Evolutionary conservation across 495 filamentous ascomycete genomes (phyloP).

Genomic region (Antarctomyces pellizariae): DNA sequence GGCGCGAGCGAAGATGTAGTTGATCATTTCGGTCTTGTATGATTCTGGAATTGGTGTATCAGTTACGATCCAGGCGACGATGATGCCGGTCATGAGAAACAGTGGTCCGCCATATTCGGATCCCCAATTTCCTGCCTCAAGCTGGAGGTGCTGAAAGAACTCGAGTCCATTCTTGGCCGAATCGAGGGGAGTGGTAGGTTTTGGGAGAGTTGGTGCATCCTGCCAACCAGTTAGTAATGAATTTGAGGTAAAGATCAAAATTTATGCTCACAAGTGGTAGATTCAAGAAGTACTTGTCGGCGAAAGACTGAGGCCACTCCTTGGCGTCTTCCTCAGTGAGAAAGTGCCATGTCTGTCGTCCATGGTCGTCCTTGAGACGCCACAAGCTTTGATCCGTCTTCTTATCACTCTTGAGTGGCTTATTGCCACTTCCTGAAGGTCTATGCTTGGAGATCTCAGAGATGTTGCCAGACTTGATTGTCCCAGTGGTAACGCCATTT

Average conservation of each 20-base stretch:
- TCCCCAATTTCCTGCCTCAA: conserved; percentile 77
- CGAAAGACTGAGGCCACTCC: conserved; percentile 62
- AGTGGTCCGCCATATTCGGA: conserved; percentile 85
- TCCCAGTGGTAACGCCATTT: too few relatives aligned
- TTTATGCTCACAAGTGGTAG: conserved; percentile 30
- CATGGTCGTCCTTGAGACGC: conserved; percentile 61
- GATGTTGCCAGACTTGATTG: too few relatives aligned
- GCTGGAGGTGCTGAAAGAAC: conserved; percentile 79
- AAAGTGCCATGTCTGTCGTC: conserved; percentile 86
- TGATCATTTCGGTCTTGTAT: conserved; percentile 70
- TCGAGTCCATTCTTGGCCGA: conserved; percentile 60
- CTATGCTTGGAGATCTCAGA: too few relatives aligned
- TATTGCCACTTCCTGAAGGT: too few relatives aligned
- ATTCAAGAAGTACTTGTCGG: conserved; percentile 70
- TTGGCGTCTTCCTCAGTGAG: conserved; percentile 46
- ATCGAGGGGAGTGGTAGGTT: conserved; percentile 48
- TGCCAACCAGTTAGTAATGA: conserved; percentile 14
- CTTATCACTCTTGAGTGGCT: too few relatives aligned
- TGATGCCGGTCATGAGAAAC: conserved; percentile 70
- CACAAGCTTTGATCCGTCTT: conserved; percentile 60
- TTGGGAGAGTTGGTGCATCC: conserved; percentile 47
- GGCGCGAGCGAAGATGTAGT: conserved; percentile 77
- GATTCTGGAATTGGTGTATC: conserved; percentile 67
- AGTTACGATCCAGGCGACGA: conserved; percentile 80
- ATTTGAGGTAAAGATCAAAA: conserved; percentile 1